Evolutionary conservation across 73 alveolate species (phyloP), one percentile per base, ranked within the genome.

Genomic region (Tetrahymena malaccensis): DNA sequence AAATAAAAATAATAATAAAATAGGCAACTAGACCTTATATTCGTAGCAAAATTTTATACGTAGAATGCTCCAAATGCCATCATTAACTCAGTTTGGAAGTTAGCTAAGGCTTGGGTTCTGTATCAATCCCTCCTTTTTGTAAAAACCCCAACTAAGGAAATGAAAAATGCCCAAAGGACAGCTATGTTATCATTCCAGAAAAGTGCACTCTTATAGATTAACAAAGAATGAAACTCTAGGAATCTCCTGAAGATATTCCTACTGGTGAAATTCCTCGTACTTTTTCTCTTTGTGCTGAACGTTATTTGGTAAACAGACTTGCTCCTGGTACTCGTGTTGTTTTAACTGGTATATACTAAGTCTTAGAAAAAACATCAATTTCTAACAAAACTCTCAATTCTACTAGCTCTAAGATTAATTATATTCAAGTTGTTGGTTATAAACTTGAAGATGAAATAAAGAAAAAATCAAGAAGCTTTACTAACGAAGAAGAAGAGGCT

Each of bases 231-330:
- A 99, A 99, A 98, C 96, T 99, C 19, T 98, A 99, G 95, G 99
- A 99, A 96, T 98, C 99, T 8, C 99, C 99, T 35, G 99, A 99
- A 97, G 97, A 97, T 93, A 98, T 99, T 19, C 99, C 99, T 4
- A 98, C 99, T 35, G 99, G 99, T 56, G 99, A 99, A 96, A 99
- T 99, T 98, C 99, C 99, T 21, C 97, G 99, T 96, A 97, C 99
- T 34, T 98, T 98, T 96, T 93, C 97, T 85, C 97, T 99, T 22
- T 96, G 97, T 85, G 97, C 99, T 93, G 99, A 99, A 94, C 98
- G 99, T 95, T 96, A 98, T 94, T 96, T 99, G 58, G 99, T 98
- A 12, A 99, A 99, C 95, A 97, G 97, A 95, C 99, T 99, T 35
- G 96, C 98, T 22, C 99, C 99, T 15, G 99, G 99, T 57, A 95